These are phyloP conservation scores for Nakaseomyces sp. DNA, from an alignment of 1,139 yeast genomes.

Conservation along the genomic window DNA sequence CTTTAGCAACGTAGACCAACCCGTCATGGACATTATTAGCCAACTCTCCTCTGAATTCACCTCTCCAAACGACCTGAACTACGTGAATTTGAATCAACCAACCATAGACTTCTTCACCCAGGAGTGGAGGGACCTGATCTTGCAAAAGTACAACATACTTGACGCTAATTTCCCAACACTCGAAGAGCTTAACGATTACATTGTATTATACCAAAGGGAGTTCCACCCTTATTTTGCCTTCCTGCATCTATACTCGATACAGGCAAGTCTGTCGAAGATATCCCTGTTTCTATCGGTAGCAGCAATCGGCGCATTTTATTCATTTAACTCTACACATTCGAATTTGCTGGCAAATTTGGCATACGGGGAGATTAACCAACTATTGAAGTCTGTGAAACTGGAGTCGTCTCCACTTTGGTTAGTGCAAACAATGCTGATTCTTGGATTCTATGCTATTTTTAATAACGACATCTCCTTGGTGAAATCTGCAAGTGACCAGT, in stretches of 20 bases:
- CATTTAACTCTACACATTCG: conserved; percentile 74
- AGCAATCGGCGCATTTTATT: conserved; percentile 83
- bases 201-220: conserved; percentile 60
- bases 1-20: background rate
- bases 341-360: conserved; percentile 70
- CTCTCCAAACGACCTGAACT: conserved; percentile 4
- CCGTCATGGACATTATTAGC: conserved; percentile 4
- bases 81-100: conserved; percentile 3
- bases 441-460: conserved; percentile 74
- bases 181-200: conserved; percentile 67
- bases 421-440: conserved; percentile 72
- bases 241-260: conserved; percentile 64
- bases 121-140: conserved; percentile 44
- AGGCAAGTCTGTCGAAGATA: conserved; percentile 51
- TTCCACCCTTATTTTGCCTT: conserved; percentile 78
- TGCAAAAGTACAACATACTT: conserved; percentile 43
- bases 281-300: conserved; percentile 75
- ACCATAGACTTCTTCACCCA: conserved; percentile 35
- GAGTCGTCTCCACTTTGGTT: conserved; percentile 74
- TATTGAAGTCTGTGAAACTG: conserved; percentile 53
- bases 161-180: conserved; percentile 58
- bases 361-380: conserved; percentile 65
- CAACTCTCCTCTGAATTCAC: conserved; percentile 4
- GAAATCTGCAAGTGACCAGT: conserved; percentile 65
- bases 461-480: conserved; percentile 65